phyloP scores from a whole-genome alignment of 768 basidiomycete genomes.

The Wakefieldia striispora region DNA sequence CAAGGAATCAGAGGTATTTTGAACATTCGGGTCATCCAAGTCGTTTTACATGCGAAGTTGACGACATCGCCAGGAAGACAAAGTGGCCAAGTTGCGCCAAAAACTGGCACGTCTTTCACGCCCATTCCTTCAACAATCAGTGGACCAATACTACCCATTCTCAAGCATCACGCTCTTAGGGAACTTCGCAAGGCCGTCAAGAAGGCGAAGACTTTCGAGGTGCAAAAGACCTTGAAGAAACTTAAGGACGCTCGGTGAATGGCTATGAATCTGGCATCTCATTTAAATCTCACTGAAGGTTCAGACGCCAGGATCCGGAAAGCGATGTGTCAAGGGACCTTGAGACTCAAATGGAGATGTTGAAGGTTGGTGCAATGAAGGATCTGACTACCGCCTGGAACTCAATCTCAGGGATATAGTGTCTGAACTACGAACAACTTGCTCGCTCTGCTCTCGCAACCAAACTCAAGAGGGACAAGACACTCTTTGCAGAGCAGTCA shows the following conservation, averaged over 20 bases:
- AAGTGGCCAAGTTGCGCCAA: slow-evolving; percentile 42
- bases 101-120: slow-evolving; percentile 51
- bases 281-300: not conserved
- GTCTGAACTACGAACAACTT: slow-evolving; percentile 54
- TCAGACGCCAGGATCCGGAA: slow-evolving; percentile 38
- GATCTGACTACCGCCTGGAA: not conserved
- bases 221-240: slow-evolving; percentile 79
- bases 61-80: slow-evolving; percentile 35
- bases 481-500: slow-evolving; percentile 48
- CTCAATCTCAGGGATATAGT: slow-evolving; percentile 36
- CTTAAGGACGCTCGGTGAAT: slow-evolving; percentile 66
- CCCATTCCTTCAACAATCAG: slow-evolving; percentile 6
- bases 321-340: slow-evolving; percentile 44
- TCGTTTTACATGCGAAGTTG: not conserved
- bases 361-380: slow-evolving; percentile 55
- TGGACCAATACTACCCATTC: slow-evolving; percentile 10
- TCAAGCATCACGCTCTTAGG: slow-evolving; percentile 72
- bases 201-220: slow-evolving; percentile 79
- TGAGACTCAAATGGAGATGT: slow-evolving; percentile 55
- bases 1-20: slow-evolving; percentile 33
- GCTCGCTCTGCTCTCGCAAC: slow-evolving; percentile 64
- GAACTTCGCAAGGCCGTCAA: slow-evolving; percentile 75
- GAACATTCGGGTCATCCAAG: not conserved
- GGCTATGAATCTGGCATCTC: not conserved
- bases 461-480: slow-evolving; percentile 72